These are phyloP conservation scores for Pseudogymnoascus sp. DNA, from an alignment of 2,329 filamentous ascomycete genomes.

Conservation along the genomic window DNA sequence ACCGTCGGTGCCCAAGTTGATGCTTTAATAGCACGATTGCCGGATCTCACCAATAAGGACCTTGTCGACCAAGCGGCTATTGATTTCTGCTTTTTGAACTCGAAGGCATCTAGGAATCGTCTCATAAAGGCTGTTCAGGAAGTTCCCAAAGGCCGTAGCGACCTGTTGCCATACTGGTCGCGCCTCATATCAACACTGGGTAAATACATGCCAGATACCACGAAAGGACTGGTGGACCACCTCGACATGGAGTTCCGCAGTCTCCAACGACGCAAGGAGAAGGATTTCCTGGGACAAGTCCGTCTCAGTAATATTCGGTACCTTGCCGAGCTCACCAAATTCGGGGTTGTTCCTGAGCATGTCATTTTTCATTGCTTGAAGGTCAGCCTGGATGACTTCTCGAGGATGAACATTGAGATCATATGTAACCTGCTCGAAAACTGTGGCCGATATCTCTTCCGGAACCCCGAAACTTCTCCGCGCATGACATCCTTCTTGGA, in stretches of 20 bases:
- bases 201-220: slow-evolving; percentile 89
- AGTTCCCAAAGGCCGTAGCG: slow-evolving; percentile 85
- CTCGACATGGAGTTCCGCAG: slow-evolving; percentile 96
- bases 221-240: slow-evolving; percentile 82
- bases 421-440: slow-evolving; percentile 95
- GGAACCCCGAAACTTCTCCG: slow-evolving; percentile 85
- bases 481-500: slow-evolving; percentile 92
- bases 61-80: slow-evolving; percentile 85
- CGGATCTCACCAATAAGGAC: slow-evolving; percentile 86
- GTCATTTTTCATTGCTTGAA: slow-evolving; percentile 98
- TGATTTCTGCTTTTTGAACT: slow-evolving; percentile 97
- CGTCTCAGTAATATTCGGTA: slow-evolving; percentile 95
- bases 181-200: slow-evolving; percentile 87
- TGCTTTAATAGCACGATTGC: slow-evolving; percentile 75
- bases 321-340: slow-evolving; percentile 93
- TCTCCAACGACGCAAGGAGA: slow-evolving; percentile 90
- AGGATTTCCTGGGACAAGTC: slow-evolving; percentile 92
- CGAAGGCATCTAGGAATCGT: slow-evolving; percentile 91
- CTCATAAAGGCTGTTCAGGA: slow-evolving; percentile 90
- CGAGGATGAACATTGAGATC: slow-evolving; percentile 98
- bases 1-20: slow-evolving; percentile 96
- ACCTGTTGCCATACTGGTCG: slow-evolving; percentile 86
- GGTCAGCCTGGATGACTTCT: slow-evolving; percentile 95
- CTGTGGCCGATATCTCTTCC: slow-evolving; percentile 86
- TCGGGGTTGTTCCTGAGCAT: slow-evolving; percentile 94